Evolutionary conservation across 192 early-diverging fungal species (phyloP).

Genomic region (Coemansia sp.): DNA sequence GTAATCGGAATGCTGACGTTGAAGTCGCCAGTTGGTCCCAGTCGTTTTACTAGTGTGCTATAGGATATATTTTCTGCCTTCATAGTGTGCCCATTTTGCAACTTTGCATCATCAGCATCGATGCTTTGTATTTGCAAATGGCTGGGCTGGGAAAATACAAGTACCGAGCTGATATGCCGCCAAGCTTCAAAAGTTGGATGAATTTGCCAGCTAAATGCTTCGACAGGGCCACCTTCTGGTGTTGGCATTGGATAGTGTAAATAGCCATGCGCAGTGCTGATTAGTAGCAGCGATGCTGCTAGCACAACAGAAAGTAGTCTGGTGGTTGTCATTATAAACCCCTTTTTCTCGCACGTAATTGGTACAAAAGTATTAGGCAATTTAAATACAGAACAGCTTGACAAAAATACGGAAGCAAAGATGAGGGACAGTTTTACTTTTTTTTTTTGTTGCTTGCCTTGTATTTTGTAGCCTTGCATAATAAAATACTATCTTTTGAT

Average conservation of each 20-base stretch:
- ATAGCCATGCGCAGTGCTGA: not conserved
- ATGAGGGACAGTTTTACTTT: slow-evolving; percentile 2
- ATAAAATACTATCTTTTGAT: not conserved
- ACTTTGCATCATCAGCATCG: not conserved
- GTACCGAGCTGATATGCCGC: not conserved
- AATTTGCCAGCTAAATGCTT: not conserved
- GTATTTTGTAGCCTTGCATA: slow-evolving; percentile 9
- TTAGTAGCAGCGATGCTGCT: not conserved
- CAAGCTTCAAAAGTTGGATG: not conserved
- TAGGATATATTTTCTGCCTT: not conserved
- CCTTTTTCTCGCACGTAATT: not conserved
- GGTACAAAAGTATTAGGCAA: slow-evolving; percentile 4
- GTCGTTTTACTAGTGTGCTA: not conserved
- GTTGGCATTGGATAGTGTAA: slow-evolving; percentile 2
- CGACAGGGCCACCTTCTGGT: not conserved
- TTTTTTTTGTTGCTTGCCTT: not conserved
- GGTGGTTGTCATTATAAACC: not conserved
- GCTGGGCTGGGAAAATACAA: not conserved
- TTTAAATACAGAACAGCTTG: not conserved
- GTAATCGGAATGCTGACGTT: slow-evolving; percentile 10
- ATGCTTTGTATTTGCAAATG: not conserved
- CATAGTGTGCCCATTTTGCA: not conserved
- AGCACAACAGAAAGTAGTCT: not conserved
- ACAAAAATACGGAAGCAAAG: not conserved
- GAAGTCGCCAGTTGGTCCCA: not conserved